Conservation (phyloP, 2,329 filamentous ascomycete species). For the Pyrenochaeta sp. region DNA sequence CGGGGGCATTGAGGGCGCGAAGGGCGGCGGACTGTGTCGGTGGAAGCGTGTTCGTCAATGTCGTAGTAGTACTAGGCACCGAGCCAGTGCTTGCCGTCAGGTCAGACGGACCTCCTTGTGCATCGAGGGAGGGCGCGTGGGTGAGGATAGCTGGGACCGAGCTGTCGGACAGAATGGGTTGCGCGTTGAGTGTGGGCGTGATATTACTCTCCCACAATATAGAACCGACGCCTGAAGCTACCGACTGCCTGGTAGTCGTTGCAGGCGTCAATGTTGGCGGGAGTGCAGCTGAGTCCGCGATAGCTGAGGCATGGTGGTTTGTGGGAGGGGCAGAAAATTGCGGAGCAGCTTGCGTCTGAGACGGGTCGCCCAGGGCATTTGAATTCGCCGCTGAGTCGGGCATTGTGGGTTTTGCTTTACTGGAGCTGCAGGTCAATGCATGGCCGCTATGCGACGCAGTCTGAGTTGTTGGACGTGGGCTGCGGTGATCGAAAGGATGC, state of each 20-base stretch:
- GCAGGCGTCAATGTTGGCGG: conserved; percentile 46
- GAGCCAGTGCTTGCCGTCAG: conserved; percentile 43
- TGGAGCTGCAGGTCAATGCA: conserved; percentile 51
- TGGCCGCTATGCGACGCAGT: conserved; percentile 43
- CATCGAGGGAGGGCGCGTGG: conserved; percentile 39
- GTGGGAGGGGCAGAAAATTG: conserved; percentile 26
- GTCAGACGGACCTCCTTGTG: conserved; percentile 40
- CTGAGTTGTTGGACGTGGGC: conserved; percentile 45
- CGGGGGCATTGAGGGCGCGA: conserved; percentile 50
- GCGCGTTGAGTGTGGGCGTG: conserved; percentile 24
- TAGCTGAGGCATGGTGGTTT: conserved; percentile 28
- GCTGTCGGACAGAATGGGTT: conserved; percentile 21
- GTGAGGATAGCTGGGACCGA: conserved; percentile 36
- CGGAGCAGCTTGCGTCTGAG: conserved; percentile 31
- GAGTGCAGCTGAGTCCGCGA: conserved; percentile 32
- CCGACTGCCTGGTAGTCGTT: conserved; percentile 47
- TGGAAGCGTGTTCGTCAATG: conserved; percentile 47
- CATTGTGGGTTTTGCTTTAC: conserved; percentile 45
- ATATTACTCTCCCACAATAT: conserved; percentile 39
- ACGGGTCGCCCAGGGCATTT: conserved; percentile 33
- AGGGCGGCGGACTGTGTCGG: conserved; percentile 49
- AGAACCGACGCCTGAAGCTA: conserved; percentile 43
- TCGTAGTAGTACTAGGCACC: conserved; percentile 47
- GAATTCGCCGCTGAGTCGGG: conserved; percentile 35
- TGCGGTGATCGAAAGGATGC: conserved; percentile 46